Base-by-base conservation (phyloP, 2,329 filamentous ascomycete species). In the Apiospora aurea region DNA sequence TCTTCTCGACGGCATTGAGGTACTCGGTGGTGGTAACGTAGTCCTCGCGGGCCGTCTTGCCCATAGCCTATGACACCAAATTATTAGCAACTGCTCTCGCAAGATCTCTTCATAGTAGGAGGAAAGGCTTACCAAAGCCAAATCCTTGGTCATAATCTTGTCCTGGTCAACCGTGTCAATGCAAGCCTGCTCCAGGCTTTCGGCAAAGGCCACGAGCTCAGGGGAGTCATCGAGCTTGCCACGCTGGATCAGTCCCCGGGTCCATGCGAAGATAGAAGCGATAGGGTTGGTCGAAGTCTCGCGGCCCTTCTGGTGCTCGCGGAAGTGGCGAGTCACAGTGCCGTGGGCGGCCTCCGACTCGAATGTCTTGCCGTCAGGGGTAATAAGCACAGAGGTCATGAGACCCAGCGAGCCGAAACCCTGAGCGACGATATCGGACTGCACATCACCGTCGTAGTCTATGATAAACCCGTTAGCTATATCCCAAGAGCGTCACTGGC, bases 371-470 rank as follows among this genome's bases (percentile, higher is more conserved):
- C 96, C 96, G 83, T 97, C 94, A 71, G 96, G 96, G 72, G 96
- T 98, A 85, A 97, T 94, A 78, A 98, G 93, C 75, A 97, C 94
- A 43, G 95, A 98, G 79, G 96, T 98, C 96, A 98, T 98, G 80
- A 99, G 92, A 80, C 96, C 96, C 67, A 99, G 93, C 75, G 95
- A 98, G 81, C 96, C 96, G 85, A 98, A 99, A 77, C 96, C 96
- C 86, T 99, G 96, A 73, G 96, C 96, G 75, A 99, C 94, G 79
- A 98, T 96, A 83, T 99, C 96, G 82, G 95, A 98, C 87, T 98
- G 96, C 75, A 99, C 96, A 80, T 99, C 96, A 84, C 96, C 96
- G 80, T 98, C 96, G 87, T 98, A 98, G 91, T 98, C 94, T 97
- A 77, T 73, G 67, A 38, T 18, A 11, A 61, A 10, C 53, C 29